Evolutionary conservation across 1,284 basidiomycete genomes (phyloP).

Genomic region (Ceratobasidium papillatum): DNA sequence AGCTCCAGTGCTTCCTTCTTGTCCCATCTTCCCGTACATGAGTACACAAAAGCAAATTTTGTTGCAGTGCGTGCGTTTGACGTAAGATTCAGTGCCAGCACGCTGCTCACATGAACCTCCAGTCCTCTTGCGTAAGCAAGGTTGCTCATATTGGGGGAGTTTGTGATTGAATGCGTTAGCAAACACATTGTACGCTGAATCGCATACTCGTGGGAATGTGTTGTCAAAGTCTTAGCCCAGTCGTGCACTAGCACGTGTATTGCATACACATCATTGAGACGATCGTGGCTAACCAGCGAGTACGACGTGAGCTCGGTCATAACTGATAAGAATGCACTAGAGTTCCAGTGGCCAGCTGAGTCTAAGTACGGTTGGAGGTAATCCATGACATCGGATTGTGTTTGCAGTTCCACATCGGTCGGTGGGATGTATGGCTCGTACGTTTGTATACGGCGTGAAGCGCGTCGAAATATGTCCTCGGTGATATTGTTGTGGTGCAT

Average conservation of each 20-base stretch:
- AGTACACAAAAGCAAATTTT: background rate
- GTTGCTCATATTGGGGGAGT: background rate
- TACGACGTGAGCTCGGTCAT: constrained; percentile 5
- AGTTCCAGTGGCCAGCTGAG: background rate
- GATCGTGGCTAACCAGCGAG: constrained; percentile 6
- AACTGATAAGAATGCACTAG: background rate
- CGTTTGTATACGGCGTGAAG: no score
- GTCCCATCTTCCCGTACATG: background rate
- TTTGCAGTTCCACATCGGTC: background rate
- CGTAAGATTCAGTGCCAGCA: background rate
- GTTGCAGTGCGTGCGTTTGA: background rate
- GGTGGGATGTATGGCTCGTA: background rate
- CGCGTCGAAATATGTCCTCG: constrained; percentile 15
- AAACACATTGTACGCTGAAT: background rate
- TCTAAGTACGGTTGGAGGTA: background rate
- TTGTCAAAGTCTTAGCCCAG: background rate
- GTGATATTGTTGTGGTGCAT: constrained; percentile 1
- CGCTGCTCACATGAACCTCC: background rate
- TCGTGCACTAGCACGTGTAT: background rate
- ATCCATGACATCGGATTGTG: background rate
- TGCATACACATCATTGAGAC: background rate
- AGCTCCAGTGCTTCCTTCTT: background rate
- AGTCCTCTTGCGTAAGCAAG: background rate
- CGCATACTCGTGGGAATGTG: background rate
- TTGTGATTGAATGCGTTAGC: background rate